These are phyloP conservation scores for Exophiala viscosa DNA, from an alignment of 2,329 filamentous ascomycete species.

Conservation along the genomic window DNA sequence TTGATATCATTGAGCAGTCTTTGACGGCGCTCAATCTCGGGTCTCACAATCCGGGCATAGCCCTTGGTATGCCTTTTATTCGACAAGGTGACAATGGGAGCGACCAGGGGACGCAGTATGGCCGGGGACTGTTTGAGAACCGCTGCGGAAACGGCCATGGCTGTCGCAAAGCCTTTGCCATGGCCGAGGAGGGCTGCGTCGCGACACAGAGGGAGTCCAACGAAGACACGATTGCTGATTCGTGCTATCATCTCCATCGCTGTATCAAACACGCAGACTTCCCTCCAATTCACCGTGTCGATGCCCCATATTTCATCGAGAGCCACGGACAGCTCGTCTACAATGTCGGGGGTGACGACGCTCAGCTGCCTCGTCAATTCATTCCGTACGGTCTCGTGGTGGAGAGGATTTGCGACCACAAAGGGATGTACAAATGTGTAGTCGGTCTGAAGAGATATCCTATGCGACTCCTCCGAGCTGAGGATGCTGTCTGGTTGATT, in stretches of 20 bases:
- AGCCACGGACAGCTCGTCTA: slow-evolving; percentile 36
- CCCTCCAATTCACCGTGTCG: slow-evolving; percentile 37
- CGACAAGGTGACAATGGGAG: slow-evolving; percentile 41
- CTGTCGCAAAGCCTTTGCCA: slow-evolving; percentile 50
- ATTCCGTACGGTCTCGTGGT: slow-evolving; percentile 41
- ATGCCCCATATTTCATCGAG: slow-evolving; percentile 37
- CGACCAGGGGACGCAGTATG: slow-evolving; percentile 51
- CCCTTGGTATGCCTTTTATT: slow-evolving; percentile 49
- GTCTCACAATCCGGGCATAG: slow-evolving; percentile 42
- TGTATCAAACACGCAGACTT: slow-evolving; percentile 36
- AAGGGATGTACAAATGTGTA: slow-evolving; percentile 37
- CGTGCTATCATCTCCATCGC: slow-evolving; percentile 39
- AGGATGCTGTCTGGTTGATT: slow-evolving; percentile 42
- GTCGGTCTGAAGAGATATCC: slow-evolving; percentile 37
- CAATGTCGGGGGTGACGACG: slow-evolving; percentile 36
- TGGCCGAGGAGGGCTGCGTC: slow-evolving; percentile 42
- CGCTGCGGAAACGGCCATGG: slow-evolving; percentile 46
- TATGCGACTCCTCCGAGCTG: slow-evolving; percentile 36
- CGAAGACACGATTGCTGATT: slow-evolving; percentile 44
- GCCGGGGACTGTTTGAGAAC: slow-evolving; percentile 47
- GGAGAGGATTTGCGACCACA: slow-evolving; percentile 38
- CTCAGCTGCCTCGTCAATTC: slow-evolving; percentile 40
- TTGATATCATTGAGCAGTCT: slow-evolving; percentile 44
- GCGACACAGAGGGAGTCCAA: slow-evolving; percentile 42
- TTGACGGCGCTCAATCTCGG: slow-evolving; percentile 51